Evolutionary conservation across 106 monocot species (phyloP).

Genomic region (Dendrobium officinale): DNA sequence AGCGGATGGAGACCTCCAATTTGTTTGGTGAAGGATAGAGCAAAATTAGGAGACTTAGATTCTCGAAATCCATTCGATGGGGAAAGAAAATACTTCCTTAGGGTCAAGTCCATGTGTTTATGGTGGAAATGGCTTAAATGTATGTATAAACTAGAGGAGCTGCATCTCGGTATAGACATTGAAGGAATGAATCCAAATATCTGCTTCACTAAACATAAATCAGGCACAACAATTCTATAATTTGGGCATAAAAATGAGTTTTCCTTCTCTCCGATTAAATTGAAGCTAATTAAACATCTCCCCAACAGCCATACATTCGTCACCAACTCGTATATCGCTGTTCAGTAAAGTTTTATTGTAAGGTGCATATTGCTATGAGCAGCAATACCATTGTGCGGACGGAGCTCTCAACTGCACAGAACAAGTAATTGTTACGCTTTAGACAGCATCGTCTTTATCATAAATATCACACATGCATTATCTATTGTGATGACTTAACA

Average conservation of each 20-base stretch:
- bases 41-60: conserved; percentile 7
- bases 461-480: not conserved
- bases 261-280: conserved; percentile 5
- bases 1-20: conserved; percentile 17
- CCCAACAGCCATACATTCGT: not conserved
- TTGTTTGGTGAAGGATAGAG: conserved; percentile 17
- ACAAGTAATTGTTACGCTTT: not conserved
- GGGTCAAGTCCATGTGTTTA: conserved; percentile 12
- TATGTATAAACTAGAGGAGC: conserved; percentile 13
- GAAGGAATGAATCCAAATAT: conserved; percentile 6
- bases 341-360: not conserved
- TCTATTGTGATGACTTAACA: not conserved
- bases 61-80: conserved; percentile 13
- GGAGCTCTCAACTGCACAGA: not conserved
- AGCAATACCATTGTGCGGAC: not conserved
- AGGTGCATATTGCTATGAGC: not conserved
- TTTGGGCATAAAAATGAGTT: not conserved
- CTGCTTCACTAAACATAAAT: not conserved
- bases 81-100: conserved; percentile 13
- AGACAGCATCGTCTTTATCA: not conserved
- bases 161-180: conserved; percentile 19
- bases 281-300: not conserved
- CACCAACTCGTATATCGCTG: not conserved
- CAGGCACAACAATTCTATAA: not conserved
- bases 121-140: conserved; percentile 23